Evolutionary conservation across 1,139 yeast genomes (phyloP), one percentile per base, ranked within the genome.

Genomic region (Pichia sp.): DNA sequence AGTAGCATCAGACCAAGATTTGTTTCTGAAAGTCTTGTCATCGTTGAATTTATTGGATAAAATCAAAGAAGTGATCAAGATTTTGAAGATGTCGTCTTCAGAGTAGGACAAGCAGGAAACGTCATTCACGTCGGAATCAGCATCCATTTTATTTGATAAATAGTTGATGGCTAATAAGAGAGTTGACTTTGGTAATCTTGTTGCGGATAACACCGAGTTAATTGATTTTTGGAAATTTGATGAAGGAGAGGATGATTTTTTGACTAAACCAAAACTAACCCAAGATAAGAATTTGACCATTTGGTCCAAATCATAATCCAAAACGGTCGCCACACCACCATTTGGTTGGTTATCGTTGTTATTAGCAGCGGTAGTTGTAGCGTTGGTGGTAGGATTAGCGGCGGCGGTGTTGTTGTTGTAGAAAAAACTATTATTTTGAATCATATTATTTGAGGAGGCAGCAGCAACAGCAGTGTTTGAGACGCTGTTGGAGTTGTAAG

Each of bases 1-100:
- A 14, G 97, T 87, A 20, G 97, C 98, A 48, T 90, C 93, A 40
- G 90, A 78, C 99, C 99, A 93, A 10, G 96, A 89, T 62, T 83
- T 83, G 69, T 91, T 93, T 52, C 96, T 90, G 62, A 93, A 93
- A 22, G 98, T 93, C 68, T 91, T 90, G 70, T 93, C 99, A 67
- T 93, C 98, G 63, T 91, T 90, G 66, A 90, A 88, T 68, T 93
- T 93, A 71, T 93, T 93, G 39, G 97, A 96, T 54, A 93, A 73
- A 35, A 93, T 78, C 41, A 93, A 74, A 1, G 95, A 77, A 28
- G 85, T 76, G 40, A 85, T 82, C 47, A 89, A 71, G 60, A 79
- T 75, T 54, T 79, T 75, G 59, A 85, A 87, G 48, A 84, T 76
- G 24, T 74, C 76, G 50, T 62, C 67, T 57, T 63, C 75, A 17